Percentiles rank a stretch among this genome's conserved stretches.
Evolutionary conservation across 2,329 filamentous ascomycete genomes (phyloP).

Genomic region (Apiospora malaysiana): DNA sequence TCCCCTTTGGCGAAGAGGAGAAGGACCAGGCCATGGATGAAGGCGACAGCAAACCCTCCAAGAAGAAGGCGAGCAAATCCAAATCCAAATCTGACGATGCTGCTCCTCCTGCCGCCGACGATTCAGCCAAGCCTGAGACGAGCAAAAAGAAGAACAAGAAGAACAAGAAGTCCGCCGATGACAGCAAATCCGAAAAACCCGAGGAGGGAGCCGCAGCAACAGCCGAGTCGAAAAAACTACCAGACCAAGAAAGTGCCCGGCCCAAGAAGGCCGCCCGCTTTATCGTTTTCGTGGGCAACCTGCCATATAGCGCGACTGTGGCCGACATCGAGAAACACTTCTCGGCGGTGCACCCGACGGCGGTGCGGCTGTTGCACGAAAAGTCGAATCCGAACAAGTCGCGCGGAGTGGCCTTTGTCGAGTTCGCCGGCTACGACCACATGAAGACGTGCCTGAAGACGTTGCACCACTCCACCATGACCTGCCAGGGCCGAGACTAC

Average conservation of each 20-base stretch:
- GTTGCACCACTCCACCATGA: constrained; percentile 84
- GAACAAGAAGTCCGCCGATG: constrained; percentile 32
- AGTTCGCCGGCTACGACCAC: constrained; percentile 84
- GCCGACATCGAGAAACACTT: constrained; percentile 78
- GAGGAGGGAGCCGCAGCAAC: not conserved
- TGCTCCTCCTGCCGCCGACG: constrained; percentile 17
- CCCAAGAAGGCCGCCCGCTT: constrained; percentile 61
- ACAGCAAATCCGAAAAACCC: constrained; percentile 5
- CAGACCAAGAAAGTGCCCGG: constrained; percentile 29
- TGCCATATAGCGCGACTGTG: constrained; percentile 81
- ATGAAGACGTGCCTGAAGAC: constrained; percentile 93
- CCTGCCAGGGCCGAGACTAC: constrained; percentile 44
- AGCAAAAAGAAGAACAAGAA: constrained; percentile 44
- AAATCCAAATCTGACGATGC: not conserved
- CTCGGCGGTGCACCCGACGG: constrained; percentile 71
- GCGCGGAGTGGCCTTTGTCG: constrained; percentile 84
- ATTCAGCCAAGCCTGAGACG: constrained; percentile 25
- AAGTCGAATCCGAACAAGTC: constrained; percentile 66
- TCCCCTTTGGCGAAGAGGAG: constrained; percentile 17
- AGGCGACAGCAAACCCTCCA: constrained; percentile 9
- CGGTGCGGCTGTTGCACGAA: constrained; percentile 76
- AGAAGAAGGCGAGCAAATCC: constrained; percentile 8
- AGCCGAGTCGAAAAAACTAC: constrained; percentile 16
- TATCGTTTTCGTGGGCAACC: constrained; percentile 87
- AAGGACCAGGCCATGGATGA: constrained; percentile 24